Percentiles rank a stretch among this genome's conserved stretches.
phyloP scores from a whole-genome alignment of 345 rosid genomes.

The Citropsis articulata region DNA sequence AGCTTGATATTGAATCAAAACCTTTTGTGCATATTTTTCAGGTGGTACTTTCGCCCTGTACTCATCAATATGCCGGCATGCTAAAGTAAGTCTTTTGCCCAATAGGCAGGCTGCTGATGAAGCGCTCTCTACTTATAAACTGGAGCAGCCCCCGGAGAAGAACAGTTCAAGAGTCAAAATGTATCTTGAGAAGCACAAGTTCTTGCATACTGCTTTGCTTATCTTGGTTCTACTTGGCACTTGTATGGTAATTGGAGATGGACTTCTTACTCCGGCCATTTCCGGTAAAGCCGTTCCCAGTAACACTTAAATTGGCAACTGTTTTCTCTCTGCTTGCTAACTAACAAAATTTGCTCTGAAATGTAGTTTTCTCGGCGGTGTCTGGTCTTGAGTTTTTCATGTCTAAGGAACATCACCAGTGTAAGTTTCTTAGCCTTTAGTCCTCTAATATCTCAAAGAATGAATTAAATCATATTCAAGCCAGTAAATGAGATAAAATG shows the following conservation, averaged over 20 bases:
- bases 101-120: conserved; percentile 91
- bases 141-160: conserved; percentile 71
- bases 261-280: conserved; percentile 95
- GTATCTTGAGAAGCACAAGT: conserved; percentile 76
- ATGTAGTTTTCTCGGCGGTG: conserved; percentile 89
- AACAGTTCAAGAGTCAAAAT: conserved; percentile 60
- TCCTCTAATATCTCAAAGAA: background rate
- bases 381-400: conserved; percentile 95
- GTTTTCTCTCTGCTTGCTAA: conserved; percentile 1
- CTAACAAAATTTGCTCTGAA: conserved; percentile 6
- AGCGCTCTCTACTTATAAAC: conserved; percentile 91
- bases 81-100: conserved; percentile 90
- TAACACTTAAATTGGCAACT: background rate
- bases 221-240: conserved; percentile 96
- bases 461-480: background rate
- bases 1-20: background rate
- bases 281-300: conserved; percentile 52
- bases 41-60: conserved; percentile 98
- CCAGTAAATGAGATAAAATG: background rate
- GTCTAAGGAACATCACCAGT: conserved; percentile 86
- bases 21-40: conserved; percentile 27
- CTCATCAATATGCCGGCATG: conserved; percentile 88
- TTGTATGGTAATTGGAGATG: conserved; percentile 99
- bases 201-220: conserved; percentile 85
- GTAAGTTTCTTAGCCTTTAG: conserved; percentile 47